Base-by-base conservation (phyloP, 495 filamentous ascomycete species). In the Aspergillus nanangensis region DNA sequence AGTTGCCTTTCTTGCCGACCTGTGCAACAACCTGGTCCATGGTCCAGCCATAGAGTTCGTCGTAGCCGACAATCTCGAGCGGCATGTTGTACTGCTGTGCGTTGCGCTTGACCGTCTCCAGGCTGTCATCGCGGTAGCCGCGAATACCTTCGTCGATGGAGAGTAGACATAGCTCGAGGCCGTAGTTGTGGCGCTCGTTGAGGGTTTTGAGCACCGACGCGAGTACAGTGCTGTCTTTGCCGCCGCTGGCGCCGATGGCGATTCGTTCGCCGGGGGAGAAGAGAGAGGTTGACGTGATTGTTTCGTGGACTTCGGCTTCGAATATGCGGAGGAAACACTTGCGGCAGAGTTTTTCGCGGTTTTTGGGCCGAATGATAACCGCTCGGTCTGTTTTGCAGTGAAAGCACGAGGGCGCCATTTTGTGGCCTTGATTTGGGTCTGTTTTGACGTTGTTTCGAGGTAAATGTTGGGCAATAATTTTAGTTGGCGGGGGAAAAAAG, bases 1-100 rank as follows among this genome's bases (percentile, higher is more conserved):
- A 98, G 66, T 97, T 98, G 29, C 94, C 94, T 68, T 96, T 96
- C 66, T 96, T 96, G 20, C 94, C 94, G 40, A 97, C 86, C 45
- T 93, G 87, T 56, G 85, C 83, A 2, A 98, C 93, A 10, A 98
- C 93, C 55, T 96, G 87, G 63, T 98, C 93, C 93, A 98, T 98
- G 8, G 91, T 96, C 93, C 93, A 98, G 2, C 94, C 93, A 62
- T 97, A 98, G 4, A 98, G 74, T 62, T 97, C 92, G 29, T 81
- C 83, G 62, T 98, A 98, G 34, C 92, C 87, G 20, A 98, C 80
- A 37, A 98, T 93, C 55, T 84, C 84, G 24, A 98, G 72, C 2
- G 86, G 80, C 87, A 98, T 92, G 10, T 83, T 78, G 61, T 96
- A 96, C 61, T 97, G 91, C 10, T 76, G 57, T 2, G 91, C 86